phyloP scores from a whole-genome alignment of 345 rosid species.

The Cardamine occulta region DNA sequence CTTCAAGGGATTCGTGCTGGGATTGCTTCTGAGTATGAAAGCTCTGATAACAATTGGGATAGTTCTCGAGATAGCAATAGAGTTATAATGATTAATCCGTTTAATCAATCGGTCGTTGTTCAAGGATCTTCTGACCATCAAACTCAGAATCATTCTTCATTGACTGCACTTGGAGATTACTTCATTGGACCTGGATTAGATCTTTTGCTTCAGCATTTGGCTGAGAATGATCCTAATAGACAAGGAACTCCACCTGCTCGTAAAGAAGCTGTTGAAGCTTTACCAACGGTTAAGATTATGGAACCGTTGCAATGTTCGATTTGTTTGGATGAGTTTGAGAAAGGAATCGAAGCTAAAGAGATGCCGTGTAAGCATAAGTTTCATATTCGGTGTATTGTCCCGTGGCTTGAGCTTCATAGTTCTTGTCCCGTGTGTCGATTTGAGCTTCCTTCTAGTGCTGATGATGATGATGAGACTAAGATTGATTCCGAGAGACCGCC shows the following conservation, averaged over 20 bases:
- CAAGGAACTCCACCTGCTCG: slow-evolving; percentile 92
- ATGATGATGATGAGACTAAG: slow-evolving; percentile 71
- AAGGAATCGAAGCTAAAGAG: slow-evolving; percentile 69
- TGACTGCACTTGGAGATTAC: slow-evolving; percentile 79
- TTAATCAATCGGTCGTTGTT: slow-evolving; percentile 56
- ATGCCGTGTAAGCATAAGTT: slow-evolving; percentile 96
- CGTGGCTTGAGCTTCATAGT: slow-evolving; percentile 93
- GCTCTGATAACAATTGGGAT: slow-evolving; percentile 49
- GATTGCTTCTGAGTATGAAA: slow-evolving; percentile 67
- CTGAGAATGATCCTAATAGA: slow-evolving; percentile 84
- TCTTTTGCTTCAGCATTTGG: slow-evolving; percentile 81
- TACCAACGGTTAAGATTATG: slow-evolving; percentile 62
- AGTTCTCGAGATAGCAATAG: slow-evolving; percentile 46
- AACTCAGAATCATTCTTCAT: slow-evolving; percentile 48
- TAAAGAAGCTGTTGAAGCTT: slow-evolving; percentile 75
- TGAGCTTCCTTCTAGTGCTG: slow-evolving; percentile 57
- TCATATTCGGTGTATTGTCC: slow-evolving; percentile 69
- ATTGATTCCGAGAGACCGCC: slow-evolving; percentile 45
- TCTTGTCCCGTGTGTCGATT: slow-evolving; percentile 90
- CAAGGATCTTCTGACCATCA: slow-evolving; percentile 43
- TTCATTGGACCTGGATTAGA: slow-evolving; percentile 87
- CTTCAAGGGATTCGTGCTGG: slow-evolving; percentile 83
- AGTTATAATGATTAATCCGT: slow-evolving; percentile 68
- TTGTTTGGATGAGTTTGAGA: slow-evolving; percentile 83
- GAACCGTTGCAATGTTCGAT: slow-evolving; percentile 75